Base-by-base conservation (phyloP, 352 stramenopile species). In the Globisporangium canariense region DNA sequence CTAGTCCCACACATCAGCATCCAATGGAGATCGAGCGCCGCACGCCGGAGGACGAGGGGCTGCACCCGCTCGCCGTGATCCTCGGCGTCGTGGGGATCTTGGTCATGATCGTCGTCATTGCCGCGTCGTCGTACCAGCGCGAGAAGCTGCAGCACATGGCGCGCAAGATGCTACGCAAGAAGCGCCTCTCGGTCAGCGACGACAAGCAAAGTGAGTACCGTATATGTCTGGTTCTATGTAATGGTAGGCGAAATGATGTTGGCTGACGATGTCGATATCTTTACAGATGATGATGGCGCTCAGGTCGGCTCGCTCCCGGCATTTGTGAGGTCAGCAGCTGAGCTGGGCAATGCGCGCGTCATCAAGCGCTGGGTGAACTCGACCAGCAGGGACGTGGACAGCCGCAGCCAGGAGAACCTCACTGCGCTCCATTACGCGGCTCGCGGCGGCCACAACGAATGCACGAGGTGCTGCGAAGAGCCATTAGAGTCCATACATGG, bases 331-430 rank as follows among this genome's bases (percentile, higher is more conserved):
- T 69, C 81, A n/a, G 85, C 85, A 7, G 85, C 83, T 13, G 83
- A 91, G 62, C 68, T 81, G 11, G 85, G 85, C 66, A 94, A 92
- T 45, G 79, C 78, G 32, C 85, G 85, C 51, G 83, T 94, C 13
- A 55, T 94, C 58, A 91, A 92, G 77, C 85, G 85, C 60, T 94
- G 85, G 85, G 78, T 91, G 22, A 76, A 88, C 62, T 91, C 85
- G 14, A 86, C 82, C 1, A 74, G 79, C 64, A 64, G 70, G 36
- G 81, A 92, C 62, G 60, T 94, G 14, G 80, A 94, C 63, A 77
- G 74, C 16, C 77, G 81, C 30, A 94, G 85, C 67, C 34, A 52
- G 2, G 85, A 94, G 69, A 94, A 94, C 69, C 73, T 91, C 61
- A 90, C 81, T n/a, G 85, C 83, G 43, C 66, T 94, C 49, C 85